phyloP scores from a whole-genome alignment of 495 filamentous ascomycete genomes.

The Ramalina intermedia region DNA sequence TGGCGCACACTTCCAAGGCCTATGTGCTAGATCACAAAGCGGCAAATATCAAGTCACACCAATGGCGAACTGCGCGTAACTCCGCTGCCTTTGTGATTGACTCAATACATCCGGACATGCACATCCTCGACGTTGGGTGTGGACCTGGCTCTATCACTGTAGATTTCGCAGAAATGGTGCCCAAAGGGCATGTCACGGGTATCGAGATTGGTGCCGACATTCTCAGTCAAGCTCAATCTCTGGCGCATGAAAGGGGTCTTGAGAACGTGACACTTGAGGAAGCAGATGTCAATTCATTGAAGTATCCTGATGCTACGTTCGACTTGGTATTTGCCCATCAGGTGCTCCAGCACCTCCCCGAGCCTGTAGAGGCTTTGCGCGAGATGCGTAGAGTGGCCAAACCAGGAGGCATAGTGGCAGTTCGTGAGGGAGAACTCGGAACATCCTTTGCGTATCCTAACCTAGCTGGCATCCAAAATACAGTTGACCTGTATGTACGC shows the following conservation, averaged over 20 bases:
- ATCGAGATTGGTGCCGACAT: constrained; percentile 24
- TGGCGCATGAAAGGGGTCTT: constrained; percentile 23
- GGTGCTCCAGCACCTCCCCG: constrained; percentile 34
- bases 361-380: constrained; percentile 25
- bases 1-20: constrained; percentile 7
- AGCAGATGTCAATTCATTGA: constrained; percentile 31
- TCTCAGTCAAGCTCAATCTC: constrained; percentile 24
- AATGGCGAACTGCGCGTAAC: constrained; percentile 36
- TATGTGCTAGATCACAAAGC: constrained; percentile 39
- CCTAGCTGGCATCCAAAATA: constrained; percentile 24
- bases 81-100: constrained; percentile 37
- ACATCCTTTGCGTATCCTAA: constrained; percentile 33
- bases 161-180: constrained; percentile 32
- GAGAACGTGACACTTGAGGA: constrained; percentile 31
- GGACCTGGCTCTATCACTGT: constrained; percentile 44
- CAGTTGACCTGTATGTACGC: constrained; percentile 25
- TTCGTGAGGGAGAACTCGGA: constrained; percentile 31
- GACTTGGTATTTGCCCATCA: constrained; percentile 43
- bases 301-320: constrained; percentile 34
- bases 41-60: constrained; percentile 35
- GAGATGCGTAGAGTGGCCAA: constrained; percentile 38
- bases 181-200: constrained; percentile 31
- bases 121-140: constrained; percentile 45
- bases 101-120: constrained; percentile 29
- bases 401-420: constrained; percentile 38